Percentiles rank a stretch among this genome's conserved stretches.
phyloP scores from a whole-genome alignment of 768 basidiomycete genomes.

The Lactifluus piperatus region DNA sequence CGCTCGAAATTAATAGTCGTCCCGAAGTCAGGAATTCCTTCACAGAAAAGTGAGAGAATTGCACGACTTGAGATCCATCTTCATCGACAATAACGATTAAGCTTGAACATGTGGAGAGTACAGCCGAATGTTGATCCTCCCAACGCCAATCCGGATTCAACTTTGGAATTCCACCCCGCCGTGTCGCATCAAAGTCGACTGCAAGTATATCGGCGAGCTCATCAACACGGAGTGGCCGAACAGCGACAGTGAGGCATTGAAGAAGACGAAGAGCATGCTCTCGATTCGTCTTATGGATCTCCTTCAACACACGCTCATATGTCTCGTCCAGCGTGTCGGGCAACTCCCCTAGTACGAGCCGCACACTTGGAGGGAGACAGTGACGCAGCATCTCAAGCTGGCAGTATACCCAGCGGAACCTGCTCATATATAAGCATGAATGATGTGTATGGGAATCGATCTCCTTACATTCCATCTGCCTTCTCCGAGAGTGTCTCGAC shows the following conservation, averaged over 20 bases:
- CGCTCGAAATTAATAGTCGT: not conserved
- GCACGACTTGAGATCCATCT: not conserved
- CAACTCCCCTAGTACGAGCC: not conserved
- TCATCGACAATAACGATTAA: not conserved
- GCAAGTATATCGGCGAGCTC: conserved; percentile 3
- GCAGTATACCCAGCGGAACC: not conserved
- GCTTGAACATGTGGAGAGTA: conserved; percentile 8
- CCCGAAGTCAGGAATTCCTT: conserved; percentile 3
- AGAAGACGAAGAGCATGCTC: not conserved
- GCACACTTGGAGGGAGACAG: not conserved
- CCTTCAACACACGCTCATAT: not conserved
- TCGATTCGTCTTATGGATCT: not conserved
- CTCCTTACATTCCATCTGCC: conserved; percentile 3
- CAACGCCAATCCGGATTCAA: not conserved
- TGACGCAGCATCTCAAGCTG: not conserved
- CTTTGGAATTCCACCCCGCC: not conserved
- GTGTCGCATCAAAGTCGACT: conserved; percentile 3
- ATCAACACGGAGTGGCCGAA: not conserved
- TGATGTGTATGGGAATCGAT: too few relatives aligned
- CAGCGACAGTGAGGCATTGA: not conserved
- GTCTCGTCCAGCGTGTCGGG: conserved; percentile 1
- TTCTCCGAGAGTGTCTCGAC: not conserved
- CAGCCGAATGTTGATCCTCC: not conserved
- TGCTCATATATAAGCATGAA: not conserved
- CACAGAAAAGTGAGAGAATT: conserved; percentile 8